A percentile compares a stretch with the other conserved stretches of the same genome.
phyloP scores from a whole-genome alignment of 768 basidiomycete genomes.

The Rhizopogon roseolus region DNA sequence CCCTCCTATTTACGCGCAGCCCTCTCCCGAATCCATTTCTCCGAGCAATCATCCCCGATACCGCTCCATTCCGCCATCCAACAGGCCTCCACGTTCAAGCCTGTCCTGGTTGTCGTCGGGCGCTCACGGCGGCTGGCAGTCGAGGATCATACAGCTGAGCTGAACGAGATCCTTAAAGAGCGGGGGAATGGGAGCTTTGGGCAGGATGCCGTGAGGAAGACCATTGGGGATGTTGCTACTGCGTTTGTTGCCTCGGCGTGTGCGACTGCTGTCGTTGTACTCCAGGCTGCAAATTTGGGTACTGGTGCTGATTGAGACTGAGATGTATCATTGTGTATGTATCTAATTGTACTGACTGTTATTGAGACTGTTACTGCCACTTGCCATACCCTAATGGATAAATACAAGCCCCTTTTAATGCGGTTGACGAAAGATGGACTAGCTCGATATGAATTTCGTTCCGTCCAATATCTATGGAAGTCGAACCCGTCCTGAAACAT shows the following conservation, averaged over 20 bases:
- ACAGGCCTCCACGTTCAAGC: constrained; percentile 29
- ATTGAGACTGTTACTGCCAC: no score
- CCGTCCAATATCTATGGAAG: no score
- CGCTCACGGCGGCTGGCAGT: constrained; percentile 69
- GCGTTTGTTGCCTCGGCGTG: constrained; percentile 64
- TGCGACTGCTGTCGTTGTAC: constrained; percentile 57
- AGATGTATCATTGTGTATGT: background rate
- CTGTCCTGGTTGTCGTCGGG: constrained; percentile 64
- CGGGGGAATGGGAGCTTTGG: background rate
- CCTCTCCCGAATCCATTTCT: constrained; percentile 65
- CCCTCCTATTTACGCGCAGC: constrained; percentile 24
- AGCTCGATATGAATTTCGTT: no score
- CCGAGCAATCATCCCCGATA: constrained; percentile 37
- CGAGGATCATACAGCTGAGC: constrained; percentile 55
- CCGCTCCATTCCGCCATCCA: constrained; percentile 58
- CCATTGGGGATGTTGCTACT: constrained; percentile 81
- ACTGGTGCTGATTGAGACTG: constrained; percentile 2
- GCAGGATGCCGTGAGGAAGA: constrained; percentile 52
- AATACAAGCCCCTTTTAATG: no score
- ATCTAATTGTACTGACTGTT: no score
- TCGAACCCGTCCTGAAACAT: no score
- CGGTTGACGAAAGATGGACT: no score
- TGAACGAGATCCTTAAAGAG: constrained; percentile 43
- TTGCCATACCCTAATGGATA: no score
- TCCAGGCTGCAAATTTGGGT: constrained; percentile 50